Evolutionary conservation across 441 rosid genomes (phyloP).

Genomic region (Gossypium schwendimanii): DNA sequence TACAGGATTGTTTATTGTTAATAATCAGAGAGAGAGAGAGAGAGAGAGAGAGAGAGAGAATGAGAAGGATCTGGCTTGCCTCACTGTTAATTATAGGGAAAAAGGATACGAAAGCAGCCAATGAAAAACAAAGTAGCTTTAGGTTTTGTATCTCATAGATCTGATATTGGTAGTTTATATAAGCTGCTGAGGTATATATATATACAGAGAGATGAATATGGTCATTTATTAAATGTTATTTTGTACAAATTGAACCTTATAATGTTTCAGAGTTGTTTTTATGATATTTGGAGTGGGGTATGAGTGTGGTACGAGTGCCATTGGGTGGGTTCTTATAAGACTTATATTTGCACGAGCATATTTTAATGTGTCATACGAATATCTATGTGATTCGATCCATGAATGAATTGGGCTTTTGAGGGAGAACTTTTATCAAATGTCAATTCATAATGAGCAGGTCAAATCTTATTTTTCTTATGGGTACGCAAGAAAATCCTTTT

Average conservation of each 20-base stretch:
- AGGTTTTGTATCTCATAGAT: conserved; percentile 34
- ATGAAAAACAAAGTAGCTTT: conserved; percentile 15
- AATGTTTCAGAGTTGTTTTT: conserved; percentile 16
- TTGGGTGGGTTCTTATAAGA: no score
- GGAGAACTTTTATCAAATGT: no score
- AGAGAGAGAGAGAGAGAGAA: conserved; percentile 17
- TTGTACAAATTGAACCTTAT: conserved; percentile 26
- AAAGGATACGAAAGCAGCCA: conserved; percentile 17
- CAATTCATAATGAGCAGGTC: no score
- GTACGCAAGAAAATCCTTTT: no score
- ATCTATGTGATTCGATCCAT: no score
- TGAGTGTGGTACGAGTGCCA: neutral
- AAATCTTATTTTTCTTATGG: no score
- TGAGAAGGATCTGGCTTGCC: conserved; percentile 21
- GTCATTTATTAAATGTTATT: conserved; percentile 26
- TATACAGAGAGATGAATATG: conserved; percentile 23
- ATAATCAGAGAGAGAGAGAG: conserved; percentile 26
- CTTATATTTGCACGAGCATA: no score
- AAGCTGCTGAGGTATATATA: conserved; percentile 36
- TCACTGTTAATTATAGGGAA: conserved; percentile 24
- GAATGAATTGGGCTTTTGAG: no score
- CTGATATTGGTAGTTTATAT: conserved; percentile 17
- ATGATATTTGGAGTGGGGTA: neutral
- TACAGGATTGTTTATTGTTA: conserved; percentile 21
- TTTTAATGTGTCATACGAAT: no score